Percentiles rank a stretch among this genome's conserved stretches.
phyloP scores from a whole-genome alignment of 306 rosid species.

The Cicer yamashitae region DNA sequence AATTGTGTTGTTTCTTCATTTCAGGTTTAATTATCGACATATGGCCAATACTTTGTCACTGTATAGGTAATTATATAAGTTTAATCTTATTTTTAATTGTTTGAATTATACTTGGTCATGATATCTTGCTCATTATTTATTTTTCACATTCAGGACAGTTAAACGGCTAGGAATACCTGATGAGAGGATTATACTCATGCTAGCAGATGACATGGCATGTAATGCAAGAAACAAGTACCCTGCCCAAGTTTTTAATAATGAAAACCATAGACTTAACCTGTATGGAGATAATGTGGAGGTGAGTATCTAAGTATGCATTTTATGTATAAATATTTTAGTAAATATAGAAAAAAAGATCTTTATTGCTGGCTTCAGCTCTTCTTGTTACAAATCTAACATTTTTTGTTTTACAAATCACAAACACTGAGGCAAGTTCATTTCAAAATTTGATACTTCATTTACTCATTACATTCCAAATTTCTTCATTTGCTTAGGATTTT shows the following conservation, averaged over 20 bases:
- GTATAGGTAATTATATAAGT: constrained; percentile 64
- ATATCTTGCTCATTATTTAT: constrained; percentile 20
- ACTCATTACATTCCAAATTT: background rate
- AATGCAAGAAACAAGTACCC: constrained; percentile 96
- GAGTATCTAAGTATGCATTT: constrained; percentile 39
- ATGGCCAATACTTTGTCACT: constrained; percentile 96
- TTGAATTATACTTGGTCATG: constrained; percentile 4
- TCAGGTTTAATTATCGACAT: constrained; percentile 96
- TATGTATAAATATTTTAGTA: constrained; percentile 13
- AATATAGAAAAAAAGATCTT: background rate
- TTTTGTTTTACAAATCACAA: constrained; percentile 9
- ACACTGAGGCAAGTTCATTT: constrained; percentile 3
- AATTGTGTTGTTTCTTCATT: constrained; percentile 37
- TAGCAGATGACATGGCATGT: constrained; percentile 99
- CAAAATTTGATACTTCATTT: background rate
- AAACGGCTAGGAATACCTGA: constrained; percentile 97
- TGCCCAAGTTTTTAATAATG: constrained; percentile 94
- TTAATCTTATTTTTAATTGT: constrained; percentile 14
- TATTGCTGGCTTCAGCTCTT: constrained; percentile 27
- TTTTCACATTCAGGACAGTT: constrained; percentile 76
- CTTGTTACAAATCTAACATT: background rate
- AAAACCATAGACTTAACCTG: constrained; percentile 88
- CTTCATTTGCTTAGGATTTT: no score
- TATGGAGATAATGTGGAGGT: constrained; percentile 99
- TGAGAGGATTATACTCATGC: constrained; percentile 96